Base-by-base conservation (phyloP, 2,329 filamentous ascomycete species). In the Sclerotiophoma versabilis region DNA sequence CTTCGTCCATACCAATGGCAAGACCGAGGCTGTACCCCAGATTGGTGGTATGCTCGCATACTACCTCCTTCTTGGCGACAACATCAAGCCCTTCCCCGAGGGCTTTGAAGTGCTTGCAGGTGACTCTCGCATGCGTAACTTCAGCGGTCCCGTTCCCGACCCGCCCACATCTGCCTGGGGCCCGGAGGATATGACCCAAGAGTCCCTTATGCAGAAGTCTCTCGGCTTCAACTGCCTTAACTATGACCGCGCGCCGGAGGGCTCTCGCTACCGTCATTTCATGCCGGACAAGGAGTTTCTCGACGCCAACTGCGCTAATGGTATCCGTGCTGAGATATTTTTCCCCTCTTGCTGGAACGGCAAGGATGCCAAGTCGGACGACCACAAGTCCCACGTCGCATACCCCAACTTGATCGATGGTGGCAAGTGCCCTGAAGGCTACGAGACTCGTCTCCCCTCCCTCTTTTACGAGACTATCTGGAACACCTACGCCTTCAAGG, bases 151-250 rank as follows among this genome's bases (percentile, higher is more conserved):
- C 0, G 83, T 91, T 59, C 87, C 87, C 2, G 85, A 85, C 63
- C 80, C 84, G 32, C 83, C 85, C 20, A 91, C 92, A 76, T 92
- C 90, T 11, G 60, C 76, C 20, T 97, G 93, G 93, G 70, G 76
- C 4, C 51, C 49, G 3, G 78, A 86, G 5, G 84, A 88, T 55
- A 83, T 84, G 66, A 89, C 87, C 10, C 92, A 96, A 78, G 74
- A 76, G 14, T 84, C 87, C 46, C 83, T 97, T 30, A 79, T 78
- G 44, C 89, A 96, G 79, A 92, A 93, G 58, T 91, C 93, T 9
- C 66, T 97, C 23, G 93, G 95, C 3, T 96, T 96, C 84, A 98
- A 98, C 81, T 98, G 95, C 77, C 79, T 99, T 57, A 88, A 98
- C 84, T 97, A 97, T 72, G 79, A 76, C 20, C 66, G 65, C 15